Conservation (phyloP, 2,329 filamentous ascomycete species). For the Hirsutella rhossiliensis region DNA sequence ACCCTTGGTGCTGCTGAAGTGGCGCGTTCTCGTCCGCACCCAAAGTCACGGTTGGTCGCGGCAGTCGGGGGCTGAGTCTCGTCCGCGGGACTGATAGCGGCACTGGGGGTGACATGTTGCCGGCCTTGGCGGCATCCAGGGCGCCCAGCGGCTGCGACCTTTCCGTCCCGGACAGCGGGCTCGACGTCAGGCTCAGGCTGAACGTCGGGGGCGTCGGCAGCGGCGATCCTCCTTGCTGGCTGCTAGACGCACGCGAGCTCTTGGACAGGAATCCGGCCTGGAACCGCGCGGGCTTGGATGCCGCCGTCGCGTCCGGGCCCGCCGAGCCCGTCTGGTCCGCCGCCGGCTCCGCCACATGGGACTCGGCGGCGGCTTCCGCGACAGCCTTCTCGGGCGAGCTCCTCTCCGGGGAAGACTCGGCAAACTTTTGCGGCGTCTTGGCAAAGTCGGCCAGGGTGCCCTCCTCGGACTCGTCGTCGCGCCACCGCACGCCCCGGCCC, state of each 20-base stretch:
- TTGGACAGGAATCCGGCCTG: conserved; percentile 76
- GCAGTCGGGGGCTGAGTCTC: conserved; percentile 8
- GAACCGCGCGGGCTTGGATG: conserved; percentile 60
- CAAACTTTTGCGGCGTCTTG: conserved; percentile 66
- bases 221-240: conserved; percentile 45
- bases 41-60: conserved; percentile 12
- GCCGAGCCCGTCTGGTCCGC: background rate
- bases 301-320: conserved; percentile 21
- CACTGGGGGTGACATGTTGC: conserved; percentile 33
- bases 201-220: conserved; percentile 42
- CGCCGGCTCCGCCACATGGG: conserved; percentile 6
- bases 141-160: conserved; percentile 34
- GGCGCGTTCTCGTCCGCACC: conserved; percentile 41
- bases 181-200: conserved; percentile 43
- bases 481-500: conserved; percentile 80
- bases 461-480: conserved; percentile 75
- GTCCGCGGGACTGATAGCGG: conserved; percentile 14
- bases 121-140: conserved; percentile 36
- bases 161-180: conserved; percentile 15
- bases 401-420: conserved; percentile 12
- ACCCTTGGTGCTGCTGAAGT: conserved; percentile 22
- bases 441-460: conserved; percentile 83
- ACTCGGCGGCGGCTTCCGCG: conserved; percentile 1
- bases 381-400: background rate
- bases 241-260: conserved; percentile 22